Base-by-base conservation (phyloP, 257 asterid genomes). In the Nicotiana tomentosiformis region DNA sequence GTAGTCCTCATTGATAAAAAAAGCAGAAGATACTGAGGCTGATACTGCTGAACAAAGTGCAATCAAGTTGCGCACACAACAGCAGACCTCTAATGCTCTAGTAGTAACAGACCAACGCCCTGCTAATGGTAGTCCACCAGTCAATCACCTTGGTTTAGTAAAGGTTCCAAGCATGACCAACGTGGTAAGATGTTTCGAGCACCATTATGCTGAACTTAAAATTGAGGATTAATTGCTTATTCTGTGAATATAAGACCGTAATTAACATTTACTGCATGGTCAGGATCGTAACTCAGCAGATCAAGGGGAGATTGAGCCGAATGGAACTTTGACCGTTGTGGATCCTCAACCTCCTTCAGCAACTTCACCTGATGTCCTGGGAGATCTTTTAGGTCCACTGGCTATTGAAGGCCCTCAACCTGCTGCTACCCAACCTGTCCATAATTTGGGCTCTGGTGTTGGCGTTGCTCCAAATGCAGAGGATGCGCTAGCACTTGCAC, bases 1-100 rank as follows among this genome's bases (percentile, higher is more conserved):
- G 69, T 79, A 95, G 98, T 95, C 98, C 33, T 90, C 98, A 70
- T 85, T 95, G 87, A 87, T 95, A 15, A 95, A 90, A 83, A 93
- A 93, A 87, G 98, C 98, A 84, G 98, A 93, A 87, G 97, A 89
- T 85, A 83, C 96, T 20, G 98, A 95, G 87, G 93, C 98, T 61
- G 98, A 95, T 88, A 92, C 98, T 82, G 98, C 98, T 60, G 98
- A 95, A 86, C 98, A 95, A 91, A 95, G 98, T 88, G 98, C 98
- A 67, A 90, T 92, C 83, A 95, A 88, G 85, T 66, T 93, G 86
- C 98, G 97, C 83, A 90, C 98, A 49, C 97, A 93, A 85, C 98
- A 76, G 62, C 80, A 76, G 80, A 83, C 66, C 82, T 95, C 98
- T 89, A 91, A 84, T 90, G 97, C 98, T 84, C 87, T 95, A 89